phyloP scores from a whole-genome alignment of 2,329 filamentous ascomycete species.

The Colletotrichum viniferum region DNA sequence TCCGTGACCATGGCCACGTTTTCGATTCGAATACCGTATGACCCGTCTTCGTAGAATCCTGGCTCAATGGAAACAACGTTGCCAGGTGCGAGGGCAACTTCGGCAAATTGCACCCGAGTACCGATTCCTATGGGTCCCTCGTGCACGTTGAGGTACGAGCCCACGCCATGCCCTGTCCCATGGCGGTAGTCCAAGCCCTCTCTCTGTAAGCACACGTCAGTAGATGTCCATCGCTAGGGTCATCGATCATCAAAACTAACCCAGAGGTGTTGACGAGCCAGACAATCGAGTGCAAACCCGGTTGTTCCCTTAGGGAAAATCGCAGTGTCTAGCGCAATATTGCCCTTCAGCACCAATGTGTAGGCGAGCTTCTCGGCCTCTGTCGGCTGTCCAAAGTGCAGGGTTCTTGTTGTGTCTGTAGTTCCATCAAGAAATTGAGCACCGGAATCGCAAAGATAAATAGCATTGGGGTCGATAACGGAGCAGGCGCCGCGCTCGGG shows the following conservation, averaged over 20 bases:
- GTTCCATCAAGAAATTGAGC: constrained; percentile 97
- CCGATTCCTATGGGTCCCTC: constrained; percentile 97
- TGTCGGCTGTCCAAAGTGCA: constrained; percentile 88
- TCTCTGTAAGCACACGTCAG: constrained; percentile 43
- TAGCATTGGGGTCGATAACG: constrained; percentile 78
- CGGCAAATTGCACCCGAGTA: constrained; percentile 87
- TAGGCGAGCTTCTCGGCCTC: constrained; percentile 87
- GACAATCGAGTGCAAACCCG: constrained; percentile 85
- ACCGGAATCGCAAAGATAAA: constrained; percentile 96
- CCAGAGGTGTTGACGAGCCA: constrained; percentile 94
- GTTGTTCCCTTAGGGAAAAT: constrained; percentile 95
- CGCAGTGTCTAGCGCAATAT: constrained; percentile 85
- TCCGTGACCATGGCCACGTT: constrained; percentile 93
- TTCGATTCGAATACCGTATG: constrained; percentile 94
- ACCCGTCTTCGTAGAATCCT: constrained; percentile 95
- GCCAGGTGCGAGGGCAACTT: constrained; percentile 86
- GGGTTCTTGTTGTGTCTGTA: constrained; percentile 91
- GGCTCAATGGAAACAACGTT: constrained; percentile 97
- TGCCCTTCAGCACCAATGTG: constrained; percentile 91
- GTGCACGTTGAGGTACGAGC: constrained; percentile 94
- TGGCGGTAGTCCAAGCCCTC: constrained; percentile 94
- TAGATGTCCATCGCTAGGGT: background rate
- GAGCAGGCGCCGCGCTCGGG: constrained; percentile 84
- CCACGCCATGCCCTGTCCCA: constrained; percentile 94
- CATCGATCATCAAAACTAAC: constrained; percentile 46